phyloP scores from a whole-genome alignment of 805 yeast genomes.

The Cephaloascus fragrans region DNA sequence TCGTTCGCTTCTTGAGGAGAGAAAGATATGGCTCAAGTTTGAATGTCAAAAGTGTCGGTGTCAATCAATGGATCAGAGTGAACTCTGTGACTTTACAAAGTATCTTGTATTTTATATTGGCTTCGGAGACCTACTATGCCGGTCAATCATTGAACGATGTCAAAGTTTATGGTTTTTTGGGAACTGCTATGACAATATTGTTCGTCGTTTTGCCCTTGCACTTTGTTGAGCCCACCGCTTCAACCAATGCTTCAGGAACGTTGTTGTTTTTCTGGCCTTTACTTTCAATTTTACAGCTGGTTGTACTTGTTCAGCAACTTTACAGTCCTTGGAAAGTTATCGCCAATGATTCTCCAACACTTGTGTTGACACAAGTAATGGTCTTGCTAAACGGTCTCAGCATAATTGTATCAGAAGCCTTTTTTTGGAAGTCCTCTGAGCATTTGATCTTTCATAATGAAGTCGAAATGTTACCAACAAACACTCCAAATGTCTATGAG shows the following conservation, averaged over 20 bases:
- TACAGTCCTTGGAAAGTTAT: background rate
- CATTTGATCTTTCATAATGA: constrained; percentile 23
- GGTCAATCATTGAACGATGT: background rate
- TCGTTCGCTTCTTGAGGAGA: background rate
- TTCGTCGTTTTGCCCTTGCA: constrained; percentile 31
- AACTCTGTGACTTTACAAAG: background rate
- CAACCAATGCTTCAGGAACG: constrained; percentile 25
- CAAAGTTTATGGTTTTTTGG: background rate
- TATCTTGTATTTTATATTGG: background rate
- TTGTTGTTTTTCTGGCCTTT: constrained; percentile 31
- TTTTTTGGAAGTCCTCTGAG: constrained; percentile 27
- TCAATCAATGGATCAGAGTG: background rate
- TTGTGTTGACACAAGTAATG: background rate
- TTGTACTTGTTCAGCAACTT: background rate
- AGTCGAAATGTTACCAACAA: constrained; percentile 8
- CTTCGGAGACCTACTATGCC: background rate
- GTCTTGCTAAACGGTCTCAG: background rate
- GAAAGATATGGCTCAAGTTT: background rate
- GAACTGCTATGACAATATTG: constrained; percentile 1
- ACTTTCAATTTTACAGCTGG: constrained; percentile 1
- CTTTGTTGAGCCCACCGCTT: constrained; percentile 29
- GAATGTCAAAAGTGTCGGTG: background rate
- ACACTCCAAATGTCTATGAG: constrained; percentile 23
- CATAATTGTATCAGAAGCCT: background rate
- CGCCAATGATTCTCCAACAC: background rate